Evolutionary conservation across 2,329 filamentous ascomycete species (phyloP), one percentile per base, ranked within the genome.

Genomic region (Penicillium hordei): DNA sequence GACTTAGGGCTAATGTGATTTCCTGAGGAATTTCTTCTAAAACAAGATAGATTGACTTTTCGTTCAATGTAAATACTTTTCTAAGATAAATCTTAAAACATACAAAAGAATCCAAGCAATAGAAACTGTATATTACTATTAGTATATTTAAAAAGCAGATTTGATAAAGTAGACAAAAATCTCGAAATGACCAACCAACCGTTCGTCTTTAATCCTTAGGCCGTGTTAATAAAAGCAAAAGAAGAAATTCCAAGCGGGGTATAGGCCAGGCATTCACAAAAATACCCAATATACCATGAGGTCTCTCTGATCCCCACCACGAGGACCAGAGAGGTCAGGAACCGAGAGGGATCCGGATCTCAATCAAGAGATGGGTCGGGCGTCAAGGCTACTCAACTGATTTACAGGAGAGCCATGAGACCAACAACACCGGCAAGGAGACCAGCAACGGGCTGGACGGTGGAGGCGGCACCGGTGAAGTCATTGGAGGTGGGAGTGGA

Each of bases 361-460:
- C 49, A 48, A 38, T 44, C 0, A 31, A 31, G 38, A 49, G 46
- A 44, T 40, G 39, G 34, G 57, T 39, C 45, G 38, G 21, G 7
- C 36, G 33, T 63, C 29, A 50, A 55, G 15, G 33, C 34, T 51
- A 9, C 59, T 51, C 48, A 57, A 55, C 57, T 56, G 52, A 57
- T 68, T 70, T 75, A 76, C 59, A 76, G 69, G 48, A 76, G 62
- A 63, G 71, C 72, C 67, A 75, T 74, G 59, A 75, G 46, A 43
- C 68, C 74, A 57, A 76, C 66, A 52, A 75, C 60, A 64, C 68
- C 75, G 55, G 70, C 72, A 60, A 75, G 63, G 60, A 77, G 61
- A 51, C 73, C 73, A 54, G 63, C 71, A 55, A 69, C 65, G 44
- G 73, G 73, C 68, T 75, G 68, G 60, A 70, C 64, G 60, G 55